Base-by-base conservation (phyloP, 805 yeast species). In the Ogataea pilisensis region DNA sequence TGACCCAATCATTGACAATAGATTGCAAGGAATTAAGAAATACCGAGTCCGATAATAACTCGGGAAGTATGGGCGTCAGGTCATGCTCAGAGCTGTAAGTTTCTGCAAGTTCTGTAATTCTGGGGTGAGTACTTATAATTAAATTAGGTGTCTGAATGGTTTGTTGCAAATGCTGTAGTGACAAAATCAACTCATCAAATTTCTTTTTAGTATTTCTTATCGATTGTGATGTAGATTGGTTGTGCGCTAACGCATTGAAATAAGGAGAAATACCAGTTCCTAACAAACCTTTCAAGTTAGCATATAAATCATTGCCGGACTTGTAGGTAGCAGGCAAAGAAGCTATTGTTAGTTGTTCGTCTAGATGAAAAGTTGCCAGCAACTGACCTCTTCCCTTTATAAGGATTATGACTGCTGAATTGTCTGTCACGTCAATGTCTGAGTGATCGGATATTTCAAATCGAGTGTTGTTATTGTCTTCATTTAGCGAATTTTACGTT, bases 1-100 rank as follows among this genome's bases (percentile, higher is more conserved):
- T 75, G 14, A 82, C 76, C 97, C 97, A 90, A 3, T 66, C 65
- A 51, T 85, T 85, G 8, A 81, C 95, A 2, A 70, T 69, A 3
- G 70, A 60, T 39, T 93, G 95, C n/a, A 88, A 61, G 34, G 69
- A 69, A 51, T 90, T 90, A 33, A 90, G 64, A 43, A 82, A 72
- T 0, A 59, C 51, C 0, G 84, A 60, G 49, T 85, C 88, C 1
- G 63, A 49, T 0, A 76, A 50, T 5, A 70, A 49, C 0, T 58
- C 60, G 1, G 39, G 37, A 1, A 66, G 65, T 8, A 56, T 8
- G 2, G 44, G 6, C 11, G 41, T 49, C 2, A 45, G 34, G 8
- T 41, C 32, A 9, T 43, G 42, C 1, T 28, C 18, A n/a, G 37
- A 34, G 12, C 28, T 37, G 26, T 56, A 12, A 6, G 34, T 35